phyloP scores from a whole-genome alignment of 2,329 filamentous ascomycete genomes.

The Fusarium sp. region DNA sequence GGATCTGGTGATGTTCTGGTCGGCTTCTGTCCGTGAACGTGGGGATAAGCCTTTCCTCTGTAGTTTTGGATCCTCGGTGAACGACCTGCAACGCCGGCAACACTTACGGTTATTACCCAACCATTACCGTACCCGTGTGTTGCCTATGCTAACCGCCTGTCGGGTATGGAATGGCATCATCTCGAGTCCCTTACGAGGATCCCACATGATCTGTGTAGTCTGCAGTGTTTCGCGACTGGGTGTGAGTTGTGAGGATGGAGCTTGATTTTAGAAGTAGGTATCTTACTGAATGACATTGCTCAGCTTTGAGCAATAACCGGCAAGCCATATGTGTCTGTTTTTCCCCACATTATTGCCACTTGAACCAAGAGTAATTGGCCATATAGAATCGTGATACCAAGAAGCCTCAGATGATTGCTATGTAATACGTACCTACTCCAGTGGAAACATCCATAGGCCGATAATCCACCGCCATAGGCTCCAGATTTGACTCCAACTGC shows the following conservation, averaged over 20 bases:
- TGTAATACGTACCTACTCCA: not conserved
- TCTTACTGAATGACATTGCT: not conserved
- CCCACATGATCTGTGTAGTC: slow-evolving; percentile 38
- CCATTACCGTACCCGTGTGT: slow-evolving; percentile 35
- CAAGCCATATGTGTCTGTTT: not conserved
- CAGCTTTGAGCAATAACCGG: not conserved
- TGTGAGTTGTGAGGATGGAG: slow-evolving; percentile 13
- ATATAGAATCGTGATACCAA: not conserved
- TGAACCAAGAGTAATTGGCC: not conserved
- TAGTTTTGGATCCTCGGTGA: slow-evolving; percentile 2
- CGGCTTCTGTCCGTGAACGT: slow-evolving; percentile 23
- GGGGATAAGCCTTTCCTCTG: not conserved
- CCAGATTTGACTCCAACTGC: not conserved
- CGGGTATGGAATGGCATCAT: slow-evolving; percentile 12
- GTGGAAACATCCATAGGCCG: not conserved
- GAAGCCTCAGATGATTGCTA: not conserved
- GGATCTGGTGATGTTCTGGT: slow-evolving; percentile 23
- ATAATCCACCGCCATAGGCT: not conserved
- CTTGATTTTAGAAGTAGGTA: not conserved
- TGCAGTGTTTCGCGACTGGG: slow-evolving; percentile 26
- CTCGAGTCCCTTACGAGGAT: slow-evolving; percentile 25
- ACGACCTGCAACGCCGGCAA: slow-evolving; percentile 16
- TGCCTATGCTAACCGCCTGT: slow-evolving; percentile 40
- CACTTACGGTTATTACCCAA: slow-evolving; percentile 29
- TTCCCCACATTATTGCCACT: not conserved